A percentile compares a stretch with the other conserved stretches of the same genome.
phyloP scores from a whole-genome alignment of 2,329 filamentous ascomycete species.

The Aspergillus versicolor region DNA sequence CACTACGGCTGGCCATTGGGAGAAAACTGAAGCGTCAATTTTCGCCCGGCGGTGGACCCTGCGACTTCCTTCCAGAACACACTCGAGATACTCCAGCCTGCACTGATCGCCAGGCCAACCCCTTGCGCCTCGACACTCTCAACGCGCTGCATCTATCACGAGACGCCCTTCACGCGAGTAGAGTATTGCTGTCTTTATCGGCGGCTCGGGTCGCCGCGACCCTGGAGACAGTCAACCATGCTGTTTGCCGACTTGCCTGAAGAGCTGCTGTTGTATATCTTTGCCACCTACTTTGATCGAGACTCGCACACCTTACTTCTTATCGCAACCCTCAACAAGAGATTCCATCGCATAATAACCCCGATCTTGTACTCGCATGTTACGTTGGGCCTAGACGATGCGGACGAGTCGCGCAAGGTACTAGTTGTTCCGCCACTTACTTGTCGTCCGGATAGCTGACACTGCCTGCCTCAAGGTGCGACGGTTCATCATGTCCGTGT shows the following conservation, averaged over 20 bases:
- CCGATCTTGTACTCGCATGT: slow-evolving; percentile 8
- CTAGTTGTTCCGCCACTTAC: background rate
- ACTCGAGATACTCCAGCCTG: background rate
- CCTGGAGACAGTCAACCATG: slow-evolving; percentile 8
- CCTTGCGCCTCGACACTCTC: background rate
- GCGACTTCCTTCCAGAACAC: background rate
- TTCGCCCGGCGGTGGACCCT: background rate
- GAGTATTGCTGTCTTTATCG: background rate
- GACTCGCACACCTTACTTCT: background rate
- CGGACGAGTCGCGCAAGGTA: slow-evolving; percentile 10
- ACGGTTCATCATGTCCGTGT: slow-evolving; percentile 4
- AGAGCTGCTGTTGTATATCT: slow-evolving; percentile 3
- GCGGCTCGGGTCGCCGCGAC: background rate
- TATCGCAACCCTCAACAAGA: slow-evolving; percentile 1
- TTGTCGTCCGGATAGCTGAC: background rate
- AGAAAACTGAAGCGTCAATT: background rate
- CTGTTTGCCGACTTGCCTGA: slow-evolving; percentile 6
- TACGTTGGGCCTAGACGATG: background rate
- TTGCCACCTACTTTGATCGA: background rate
- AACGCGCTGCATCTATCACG: background rate
- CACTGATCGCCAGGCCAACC: background rate
- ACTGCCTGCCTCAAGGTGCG: slow-evolving; percentile 1
- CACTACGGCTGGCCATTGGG: background rate
- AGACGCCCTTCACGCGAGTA: background rate
- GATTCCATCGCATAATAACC: slow-evolving; percentile 1